Evolutionary conservation across 768 basidiomycete genomes (phyloP).

Genomic region (Mycena leptocephala): DNA sequence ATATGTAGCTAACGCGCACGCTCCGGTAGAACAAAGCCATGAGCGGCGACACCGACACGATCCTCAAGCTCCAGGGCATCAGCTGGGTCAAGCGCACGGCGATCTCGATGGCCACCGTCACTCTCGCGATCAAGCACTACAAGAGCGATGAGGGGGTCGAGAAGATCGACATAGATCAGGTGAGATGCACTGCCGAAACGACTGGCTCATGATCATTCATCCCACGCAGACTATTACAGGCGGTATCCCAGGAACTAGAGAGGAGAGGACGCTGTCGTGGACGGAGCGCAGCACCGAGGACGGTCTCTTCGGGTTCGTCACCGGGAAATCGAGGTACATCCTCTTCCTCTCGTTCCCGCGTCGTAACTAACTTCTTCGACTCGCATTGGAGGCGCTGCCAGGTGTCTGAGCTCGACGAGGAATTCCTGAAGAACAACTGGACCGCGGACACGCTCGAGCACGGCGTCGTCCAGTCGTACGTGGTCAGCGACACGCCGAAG

Average conservation of each 20-base stretch:
- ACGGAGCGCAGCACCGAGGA: slow-evolving; percentile 68
- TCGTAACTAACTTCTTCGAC: not conserved
- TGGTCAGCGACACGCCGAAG: slow-evolving; percentile 66
- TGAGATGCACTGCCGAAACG: not conserved
- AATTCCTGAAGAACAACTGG: slow-evolving; percentile 61
- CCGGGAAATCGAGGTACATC: slow-evolving; percentile 59
- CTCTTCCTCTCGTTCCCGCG: no score
- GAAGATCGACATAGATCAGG: slow-evolving; percentile 77
- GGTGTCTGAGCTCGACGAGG: slow-evolving; percentile 62
- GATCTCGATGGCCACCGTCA: slow-evolving; percentile 72
- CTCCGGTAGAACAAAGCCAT: slow-evolving; percentile 76
- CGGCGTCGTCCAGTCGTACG: slow-evolving; percentile 62
- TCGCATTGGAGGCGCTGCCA: slow-evolving; percentile 68
- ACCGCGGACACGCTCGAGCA: slow-evolving; percentile 58
- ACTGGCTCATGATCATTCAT: slow-evolving; percentile 40
- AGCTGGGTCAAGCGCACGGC: slow-evolving; percentile 80
- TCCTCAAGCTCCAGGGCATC: slow-evolving; percentile 81
- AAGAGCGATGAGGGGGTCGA: slow-evolving; percentile 73
- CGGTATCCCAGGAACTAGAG: slow-evolving; percentile 71
- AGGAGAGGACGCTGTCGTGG: slow-evolving; percentile 75
- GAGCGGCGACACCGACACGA: slow-evolving; percentile 73
- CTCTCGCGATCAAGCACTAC: slow-evolving; percentile 76
- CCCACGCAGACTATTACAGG: slow-evolving; percentile 65
- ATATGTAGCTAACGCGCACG: not conserved
- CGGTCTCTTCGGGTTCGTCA: slow-evolving; percentile 73